A percentile compares a stretch with the other conserved stretches of the same genome.
phyloP scores from a whole-genome alignment of 192 early-diverging fungal genomes.

The Thoreauomyces humboldtii region DNA sequence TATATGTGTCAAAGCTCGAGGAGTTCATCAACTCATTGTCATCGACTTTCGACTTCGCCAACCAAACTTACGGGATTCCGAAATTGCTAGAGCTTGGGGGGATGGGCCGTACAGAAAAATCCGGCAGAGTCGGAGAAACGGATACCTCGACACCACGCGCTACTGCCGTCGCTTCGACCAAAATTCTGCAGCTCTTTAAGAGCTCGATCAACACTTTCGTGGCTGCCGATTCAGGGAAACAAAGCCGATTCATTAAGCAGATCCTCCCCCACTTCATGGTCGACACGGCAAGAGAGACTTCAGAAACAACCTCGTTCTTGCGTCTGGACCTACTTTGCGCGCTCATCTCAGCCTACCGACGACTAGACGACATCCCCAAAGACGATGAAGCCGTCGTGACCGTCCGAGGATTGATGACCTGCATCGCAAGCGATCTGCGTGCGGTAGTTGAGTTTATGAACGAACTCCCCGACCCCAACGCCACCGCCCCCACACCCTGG shows the following conservation, averaged over 20 bases:
- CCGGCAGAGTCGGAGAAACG: too few relatives aligned
- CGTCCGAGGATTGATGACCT: conserved; percentile 2
- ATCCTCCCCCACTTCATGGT: background rate
- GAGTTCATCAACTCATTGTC: background rate
- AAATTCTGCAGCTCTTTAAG: conserved; percentile 18
- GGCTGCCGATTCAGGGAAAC: background rate
- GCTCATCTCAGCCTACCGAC: background rate
- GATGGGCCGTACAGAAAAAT: too few relatives aligned
- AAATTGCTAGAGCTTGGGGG: conserved; percentile 22
- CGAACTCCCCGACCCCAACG: background rate
- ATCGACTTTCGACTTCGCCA: background rate
- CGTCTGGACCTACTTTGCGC: conserved; percentile 4
- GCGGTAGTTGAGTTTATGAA: background rate
- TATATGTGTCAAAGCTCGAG: background rate
- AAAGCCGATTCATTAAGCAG: background rate
- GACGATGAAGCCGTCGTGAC: background rate
- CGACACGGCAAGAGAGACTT: background rate
- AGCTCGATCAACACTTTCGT: background rate
- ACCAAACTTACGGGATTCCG: background rate
- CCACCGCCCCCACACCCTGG: background rate
- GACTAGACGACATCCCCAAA: background rate
- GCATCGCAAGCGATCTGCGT: background rate
- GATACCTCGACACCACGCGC: background rate
- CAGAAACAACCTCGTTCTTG: background rate
- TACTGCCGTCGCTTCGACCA: conserved; percentile 16